Evolutionary conservation across 768 basidiomycete genomes (phyloP).

Genomic region (Dendrothele bispora): DNA sequence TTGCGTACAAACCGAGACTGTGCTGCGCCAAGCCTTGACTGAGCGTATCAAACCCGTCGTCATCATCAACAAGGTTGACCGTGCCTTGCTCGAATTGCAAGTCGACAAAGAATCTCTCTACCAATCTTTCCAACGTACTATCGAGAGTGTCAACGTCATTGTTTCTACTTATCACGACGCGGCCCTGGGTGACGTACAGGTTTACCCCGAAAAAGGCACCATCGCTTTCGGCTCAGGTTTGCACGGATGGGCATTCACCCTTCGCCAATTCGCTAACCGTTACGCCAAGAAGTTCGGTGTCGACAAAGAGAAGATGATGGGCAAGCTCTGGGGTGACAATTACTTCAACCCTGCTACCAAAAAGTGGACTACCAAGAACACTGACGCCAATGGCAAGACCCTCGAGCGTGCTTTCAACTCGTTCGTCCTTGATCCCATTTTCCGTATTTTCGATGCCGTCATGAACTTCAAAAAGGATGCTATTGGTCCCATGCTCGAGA

Average conservation of each 20-base stretch:
- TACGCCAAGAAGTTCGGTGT: slow-evolving; percentile 99
- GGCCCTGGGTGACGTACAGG: slow-evolving; percentile 96
- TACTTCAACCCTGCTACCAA: slow-evolving; percentile 96
- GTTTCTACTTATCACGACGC: slow-evolving; percentile 95
- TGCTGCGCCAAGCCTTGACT: slow-evolving; percentile 92
- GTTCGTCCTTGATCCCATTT: slow-evolving; percentile 99
- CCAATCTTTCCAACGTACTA: slow-evolving; percentile 96
- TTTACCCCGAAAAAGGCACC: slow-evolving; percentile 97
- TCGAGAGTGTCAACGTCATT: slow-evolving; percentile 98
- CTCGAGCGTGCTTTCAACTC: slow-evolving; percentile 98
- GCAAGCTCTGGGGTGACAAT: slow-evolving; percentile 98
- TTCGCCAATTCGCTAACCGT: slow-evolving; percentile 92
- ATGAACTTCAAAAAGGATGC: slow-evolving; percentile 99
- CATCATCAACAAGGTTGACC: slow-evolving; percentile 99
- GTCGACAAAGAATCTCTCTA: slow-evolving; percentile 95
- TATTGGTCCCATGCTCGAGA: slow-evolving; percentile 83
- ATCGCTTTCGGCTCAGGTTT: slow-evolving; percentile 99
- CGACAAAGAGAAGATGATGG: slow-evolving; percentile 98
- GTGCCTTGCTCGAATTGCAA: slow-evolving; percentile 97
- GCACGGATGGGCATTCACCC: slow-evolving; percentile 99
- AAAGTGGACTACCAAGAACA: slow-evolving; percentile 88
- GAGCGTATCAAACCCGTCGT: slow-evolving; percentile 99
- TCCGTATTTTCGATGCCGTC: slow-evolving; percentile 95
- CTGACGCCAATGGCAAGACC: slow-evolving; percentile 79
- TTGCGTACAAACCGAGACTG: slow-evolving; percentile 99